A percentile compares a stretch with the other conserved stretches of the same genome.
These are phyloP conservation scores for Gyromitra esculenta DNA, from an alignment of 2,329 filamentous ascomycete genomes.

Conservation along the genomic window DNA sequence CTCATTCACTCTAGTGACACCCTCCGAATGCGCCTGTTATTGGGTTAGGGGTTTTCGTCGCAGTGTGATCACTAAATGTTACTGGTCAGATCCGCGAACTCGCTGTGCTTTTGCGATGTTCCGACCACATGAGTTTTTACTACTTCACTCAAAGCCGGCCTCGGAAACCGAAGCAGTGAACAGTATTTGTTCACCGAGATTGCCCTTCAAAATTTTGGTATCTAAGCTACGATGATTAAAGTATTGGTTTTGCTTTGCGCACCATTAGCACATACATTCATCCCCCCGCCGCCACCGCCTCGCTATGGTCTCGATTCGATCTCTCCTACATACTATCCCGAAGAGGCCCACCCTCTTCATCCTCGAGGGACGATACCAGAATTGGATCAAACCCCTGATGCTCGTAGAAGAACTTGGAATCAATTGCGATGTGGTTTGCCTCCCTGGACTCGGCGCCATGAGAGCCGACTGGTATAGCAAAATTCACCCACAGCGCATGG, in stretches of 20 bases:
- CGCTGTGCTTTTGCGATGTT: too few species aligned
- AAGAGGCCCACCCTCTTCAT: constrained; percentile 8
- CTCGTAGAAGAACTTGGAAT: constrained; percentile 2
- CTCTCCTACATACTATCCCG: background rate
- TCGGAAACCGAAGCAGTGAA: constrained; percentile 15
- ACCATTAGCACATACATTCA: constrained; percentile 6
- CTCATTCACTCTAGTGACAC: too few species aligned
- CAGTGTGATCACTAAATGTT: too few species aligned
- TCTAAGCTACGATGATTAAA: background rate
- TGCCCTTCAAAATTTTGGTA: background rate
- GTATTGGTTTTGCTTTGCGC: background rate
- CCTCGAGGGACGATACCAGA: constrained; percentile 12
- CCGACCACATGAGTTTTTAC: background rate
- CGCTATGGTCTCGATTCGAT: constrained; percentile 6
- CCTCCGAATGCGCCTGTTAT: too few species aligned
- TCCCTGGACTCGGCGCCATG: constrained; percentile 3
- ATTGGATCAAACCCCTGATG: constrained; percentile 16
- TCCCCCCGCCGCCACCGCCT: background rate
- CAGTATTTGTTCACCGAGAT: constrained; percentile 4
- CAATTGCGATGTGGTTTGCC: constrained; percentile 1
- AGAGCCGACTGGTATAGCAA: constrained; percentile 2
- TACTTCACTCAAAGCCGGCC: background rate
- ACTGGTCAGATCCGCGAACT: too few species aligned
- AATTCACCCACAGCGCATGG: constrained; percentile 9
- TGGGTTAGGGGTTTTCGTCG: too few species aligned